These are phyloP conservation scores for Aureobasidium uvarum DNA, from an alignment of 2,329 filamentous ascomycete genomes.

Conservation along the genomic window DNA sequence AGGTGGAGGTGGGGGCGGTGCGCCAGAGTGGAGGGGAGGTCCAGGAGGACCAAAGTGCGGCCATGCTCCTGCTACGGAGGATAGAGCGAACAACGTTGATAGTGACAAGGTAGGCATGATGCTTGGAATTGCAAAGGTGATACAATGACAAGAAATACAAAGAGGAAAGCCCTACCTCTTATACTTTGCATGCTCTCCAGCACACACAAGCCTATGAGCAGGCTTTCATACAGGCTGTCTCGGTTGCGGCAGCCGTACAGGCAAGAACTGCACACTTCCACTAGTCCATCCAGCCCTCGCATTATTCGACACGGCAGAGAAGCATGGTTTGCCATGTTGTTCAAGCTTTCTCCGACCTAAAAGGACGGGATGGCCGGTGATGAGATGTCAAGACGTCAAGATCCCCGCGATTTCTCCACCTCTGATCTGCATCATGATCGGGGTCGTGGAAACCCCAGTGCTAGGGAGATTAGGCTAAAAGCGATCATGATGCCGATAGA, in stretches of 20 bases:
- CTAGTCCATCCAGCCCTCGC: conserved; percentile 16
- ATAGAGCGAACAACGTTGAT: conserved; percentile 1
- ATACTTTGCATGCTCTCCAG: not conserved
- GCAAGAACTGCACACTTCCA: not conserved
- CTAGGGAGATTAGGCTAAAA: conserved; percentile 5
- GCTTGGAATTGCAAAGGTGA: not conserved
- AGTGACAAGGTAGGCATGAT: conserved; percentile 13
- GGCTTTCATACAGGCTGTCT: conserved; percentile 7
- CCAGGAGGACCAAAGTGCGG: conserved; percentile 18
- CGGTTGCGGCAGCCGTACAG: conserved; percentile 5
- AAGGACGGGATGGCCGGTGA: not conserved
- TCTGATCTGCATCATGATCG: conserved; percentile 13
- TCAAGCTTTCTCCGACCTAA: conserved; percentile 5
- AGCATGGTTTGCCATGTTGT: not conserved
- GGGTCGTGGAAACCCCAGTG: not conserved
- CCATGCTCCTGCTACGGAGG: conserved; percentile 19
- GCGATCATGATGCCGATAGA: not conserved
- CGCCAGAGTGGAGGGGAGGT: not conserved
- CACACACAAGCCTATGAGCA: not conserved
- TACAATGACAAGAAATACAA: not conserved
- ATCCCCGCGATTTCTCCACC: conserved; percentile 24
- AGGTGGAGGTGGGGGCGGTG: not conserved
- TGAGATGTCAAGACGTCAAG: conserved; percentile 12
- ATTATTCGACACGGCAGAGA: conserved; percentile 1
- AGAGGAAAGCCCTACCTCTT: conserved; percentile 2